Evolutionary conservation across 2,329 filamentous ascomycete genomes (phyloP), one percentile per base, ranked within the genome.

Genomic region (Neofusicoccum ribis): DNA sequence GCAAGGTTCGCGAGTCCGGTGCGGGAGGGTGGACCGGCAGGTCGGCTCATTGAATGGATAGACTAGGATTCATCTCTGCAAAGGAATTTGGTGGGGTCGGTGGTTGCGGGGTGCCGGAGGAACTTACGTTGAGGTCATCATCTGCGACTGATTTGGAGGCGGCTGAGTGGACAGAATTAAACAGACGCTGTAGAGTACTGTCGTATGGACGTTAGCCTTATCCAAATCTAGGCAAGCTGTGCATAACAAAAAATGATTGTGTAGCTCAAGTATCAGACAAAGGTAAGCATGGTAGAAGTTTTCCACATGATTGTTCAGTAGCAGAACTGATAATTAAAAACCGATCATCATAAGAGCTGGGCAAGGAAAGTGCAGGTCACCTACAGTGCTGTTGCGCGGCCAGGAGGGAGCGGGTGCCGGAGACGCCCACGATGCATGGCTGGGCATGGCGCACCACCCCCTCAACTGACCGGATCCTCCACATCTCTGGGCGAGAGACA

Each of bases 21-120:
- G 87, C 78, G 89, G 86, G 84, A 91, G 90, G 81, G 86, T 87
- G 85, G 86, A 88, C 90, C 82, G 89, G 88, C 82, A 76, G 80
- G 80, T 78, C 23, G 84, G 63, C 27, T 86, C 83, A 77, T 86
- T 84, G 84, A 86, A 86, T 86, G 84, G 84, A 86, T 86, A 83
- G 82, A 85, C 84, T 85, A 76, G 81, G 80, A 84, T 82, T 85
- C 84, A 84, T 86, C 84, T 81, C 84, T 71, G 77, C 78, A 71
- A 70, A 52, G 69, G 58, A 36, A 15, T 15, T 11, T 37, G 44
- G 20, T 7, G 20, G 17, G 4, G 6, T n/a, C 17, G n/a, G 56
- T 27, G 56, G n/a, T 17, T 60, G 56, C 27, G 56, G 56, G 56
- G 56, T 36, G 41, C 56, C 56, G 56, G 43, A 20, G 43, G 43